A percentile compares a stretch with the other conserved stretches of the same genome.
Evolutionary conservation across 2,329 filamentous ascomycete species (phyloP).

Genomic region (Aureobasidium mangrovei): DNA sequence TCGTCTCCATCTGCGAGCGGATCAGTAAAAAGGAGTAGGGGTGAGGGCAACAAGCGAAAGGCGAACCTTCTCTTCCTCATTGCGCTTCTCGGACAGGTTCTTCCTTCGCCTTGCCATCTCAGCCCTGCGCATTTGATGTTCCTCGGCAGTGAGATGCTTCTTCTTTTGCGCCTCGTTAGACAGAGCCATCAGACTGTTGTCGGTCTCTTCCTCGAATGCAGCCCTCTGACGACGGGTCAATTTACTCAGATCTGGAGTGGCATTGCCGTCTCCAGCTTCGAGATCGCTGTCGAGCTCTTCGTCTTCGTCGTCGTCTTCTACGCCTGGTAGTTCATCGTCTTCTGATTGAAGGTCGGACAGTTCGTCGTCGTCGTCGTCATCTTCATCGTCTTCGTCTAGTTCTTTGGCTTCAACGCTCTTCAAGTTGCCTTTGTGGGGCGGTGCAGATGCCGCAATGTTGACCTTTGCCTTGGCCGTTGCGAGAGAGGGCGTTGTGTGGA

Average conservation of each 20-base stretch:
- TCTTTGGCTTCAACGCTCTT: constrained; percentile 44
- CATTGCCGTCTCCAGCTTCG: constrained; percentile 33
- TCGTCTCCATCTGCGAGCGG: constrained; percentile 64
- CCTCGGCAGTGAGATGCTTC: constrained; percentile 63
- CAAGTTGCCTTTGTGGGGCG: constrained; percentile 21
- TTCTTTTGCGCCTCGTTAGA: constrained; percentile 63
- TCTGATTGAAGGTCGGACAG: constrained; percentile 31
- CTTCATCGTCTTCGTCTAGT: constrained; percentile 42
- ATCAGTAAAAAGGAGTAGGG: constrained; percentile 11
- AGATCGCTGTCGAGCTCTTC: constrained; percentile 32
- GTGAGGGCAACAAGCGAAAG: neutral
- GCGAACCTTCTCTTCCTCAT: constrained; percentile 64
- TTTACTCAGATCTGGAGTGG: constrained; percentile 55
- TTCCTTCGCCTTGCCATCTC: constrained; percentile 67
- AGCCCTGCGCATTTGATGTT: constrained; percentile 62
- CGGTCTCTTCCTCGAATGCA: constrained; percentile 43
- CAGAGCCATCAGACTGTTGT: constrained; percentile 38
- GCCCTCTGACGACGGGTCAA: constrained; percentile 61
- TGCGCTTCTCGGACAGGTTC: constrained; percentile 67
- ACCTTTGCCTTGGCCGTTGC: constrained; percentile 21
- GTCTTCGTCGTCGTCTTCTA: constrained; percentile 22
- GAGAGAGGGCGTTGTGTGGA: constrained; percentile 19
- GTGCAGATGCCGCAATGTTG: constrained; percentile 25
- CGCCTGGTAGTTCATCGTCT: constrained; percentile 28
- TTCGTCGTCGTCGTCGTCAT: constrained; percentile 26